Base-by-base conservation (phyloP, 208 protist genomes). In the Trypanosoma caninum region DNA sequence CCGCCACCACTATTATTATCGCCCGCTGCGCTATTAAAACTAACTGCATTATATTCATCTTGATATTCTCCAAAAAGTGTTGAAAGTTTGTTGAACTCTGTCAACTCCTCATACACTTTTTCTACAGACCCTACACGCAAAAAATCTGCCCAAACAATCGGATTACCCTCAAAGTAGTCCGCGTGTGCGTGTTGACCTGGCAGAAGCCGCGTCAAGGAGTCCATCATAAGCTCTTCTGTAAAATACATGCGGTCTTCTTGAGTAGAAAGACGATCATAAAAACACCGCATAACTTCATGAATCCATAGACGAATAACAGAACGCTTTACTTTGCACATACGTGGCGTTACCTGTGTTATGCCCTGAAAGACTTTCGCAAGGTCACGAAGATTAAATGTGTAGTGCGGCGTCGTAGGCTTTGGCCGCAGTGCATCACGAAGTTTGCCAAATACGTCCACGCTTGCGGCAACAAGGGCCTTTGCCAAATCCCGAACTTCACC, bases 331-430 rank as follows among this genome's bases (percentile, higher is more conserved):
- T 74, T 74, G 52, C 91, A 94, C 16, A 88, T 78, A 47, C 88
- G 78, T n/a, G 92, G 88, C 20, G 87, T 87, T 9, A 93, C 90
- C 76, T 97, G 94, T 35, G 92, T 90, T 30, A 97, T 79, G 50
- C 95, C 95, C 69, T 97, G 91, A 50, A 98, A 97, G 16, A 99
- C 90, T 80, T 98, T 98, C 18, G 91, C 91, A 13, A 99, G 71
- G 65, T 99, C 98, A 55, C 98, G 91, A 13, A 99, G 78, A 62
- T 99, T 99, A 83, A 99, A 99, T 2, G 97, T 98, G 82, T 99
- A 99, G 78, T 99, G 98, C 40, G 95, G 82, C 58, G 98, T 98
- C 30, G 85, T 74, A 16, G 98, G 98, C 25, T 93, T 97, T 37
- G 97, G 98, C 2, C 97, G 86, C 51, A 99, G 78, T 9, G 74